Evolutionary conservation across 1,139 yeast species (phyloP), one percentile per base, ranked within the genome.

Genomic region (Geotrichum citri-aurantii): DNA sequence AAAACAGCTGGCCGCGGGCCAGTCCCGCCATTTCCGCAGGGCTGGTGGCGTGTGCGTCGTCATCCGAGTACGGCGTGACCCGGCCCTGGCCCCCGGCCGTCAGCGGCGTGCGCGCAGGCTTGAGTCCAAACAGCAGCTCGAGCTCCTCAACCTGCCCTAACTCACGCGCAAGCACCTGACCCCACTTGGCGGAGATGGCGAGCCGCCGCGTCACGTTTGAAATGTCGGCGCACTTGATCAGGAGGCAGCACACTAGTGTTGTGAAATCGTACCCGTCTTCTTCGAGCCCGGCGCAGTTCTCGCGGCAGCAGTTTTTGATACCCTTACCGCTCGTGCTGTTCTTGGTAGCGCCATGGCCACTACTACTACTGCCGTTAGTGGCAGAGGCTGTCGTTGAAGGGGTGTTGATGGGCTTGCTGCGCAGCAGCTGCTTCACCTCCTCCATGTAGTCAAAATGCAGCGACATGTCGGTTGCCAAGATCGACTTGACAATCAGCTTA

Each of bases 381-480:
- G 29, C 7, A 5, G 29, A 5, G 29, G 17, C 19, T 1, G n/a
- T n/a, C n/a, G n/a, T n/a, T n/a, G 42, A 27, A 2, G 19, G 19
- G n/a, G 53, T 46, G 42, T 37, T 37, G 6, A 37, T 27, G 19
- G 37, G 27, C 23, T 19, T 21, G 21, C 53, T 56, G 50, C 29
- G 48, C 51, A 26, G 55, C 52, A 23, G 47, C 31, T 55, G 50
- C 51, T 68, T 69, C 54, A 75, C 77, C 65, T 79, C 76, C 54
- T 77, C 76, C 69, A 91, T 83, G 72, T 87, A 92, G 60, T 81
- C 86, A 65, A 83, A 84, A 76, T 93, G 99, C 67, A 83, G 81
- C 0, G 93, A 95, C 97, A 93, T 92, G 73, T 93, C 98, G 0
- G 99, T 93, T 12, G 98, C 96, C 61, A 89, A 73, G 27, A 89